phyloP scores from a whole-genome alignment of 805 yeast species.

The Metschnikowia shivogae region DNA sequence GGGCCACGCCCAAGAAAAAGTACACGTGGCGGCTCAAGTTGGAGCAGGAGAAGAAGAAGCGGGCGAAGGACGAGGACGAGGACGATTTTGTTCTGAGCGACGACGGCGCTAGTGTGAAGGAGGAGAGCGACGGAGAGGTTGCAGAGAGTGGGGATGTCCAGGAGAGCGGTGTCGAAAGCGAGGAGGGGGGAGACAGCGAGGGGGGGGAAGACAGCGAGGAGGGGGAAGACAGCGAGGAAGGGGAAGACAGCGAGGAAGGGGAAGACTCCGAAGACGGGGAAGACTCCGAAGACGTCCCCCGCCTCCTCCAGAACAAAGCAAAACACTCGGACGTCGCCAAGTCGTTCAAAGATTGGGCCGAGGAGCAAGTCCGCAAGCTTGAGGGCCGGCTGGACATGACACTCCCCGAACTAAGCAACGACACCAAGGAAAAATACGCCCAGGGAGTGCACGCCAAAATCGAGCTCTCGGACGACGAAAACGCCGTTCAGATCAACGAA shows the following conservation, averaged over 20 bases:
- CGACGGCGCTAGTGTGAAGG: conserved; percentile 18
- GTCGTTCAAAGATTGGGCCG: conserved; percentile 88
- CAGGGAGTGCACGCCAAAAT: conserved; percentile 69
- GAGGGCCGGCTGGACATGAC: conserved; percentile 50
- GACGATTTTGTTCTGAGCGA: conserved; percentile 49
- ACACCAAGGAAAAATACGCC: conserved; percentile 40
- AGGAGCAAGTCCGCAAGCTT: conserved; percentile 57
- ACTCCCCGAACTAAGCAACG: conserved; percentile 45
- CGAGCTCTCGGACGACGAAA: conserved; percentile 50
- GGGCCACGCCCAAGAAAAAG: conserved; percentile 35
- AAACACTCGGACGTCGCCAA: conserved; percentile 43
- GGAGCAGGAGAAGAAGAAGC: conserved; percentile 36
- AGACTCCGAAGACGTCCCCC: conserved; percentile 28
- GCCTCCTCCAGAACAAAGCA: conserved; percentile 37
- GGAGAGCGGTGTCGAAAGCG: conserved; percentile 1
- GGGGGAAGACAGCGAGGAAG: conserved; percentile 28
- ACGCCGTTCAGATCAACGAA: conserved; percentile 55
- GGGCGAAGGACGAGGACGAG: conserved; percentile 51
- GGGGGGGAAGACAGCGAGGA: conserved; percentile 13
- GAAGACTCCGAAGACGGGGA: conserved; percentile 29
- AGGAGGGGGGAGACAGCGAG: conserved; percentile 22
- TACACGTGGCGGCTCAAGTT: conserved; percentile 65
- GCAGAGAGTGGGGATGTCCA: conserved; percentile 16
- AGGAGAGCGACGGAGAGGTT: conserved; percentile 9
- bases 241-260: conserved; percentile 25